Conservation (phyloP, 2,329 filamentous ascomycete genomes). For the Penicillium sp. region DNA sequence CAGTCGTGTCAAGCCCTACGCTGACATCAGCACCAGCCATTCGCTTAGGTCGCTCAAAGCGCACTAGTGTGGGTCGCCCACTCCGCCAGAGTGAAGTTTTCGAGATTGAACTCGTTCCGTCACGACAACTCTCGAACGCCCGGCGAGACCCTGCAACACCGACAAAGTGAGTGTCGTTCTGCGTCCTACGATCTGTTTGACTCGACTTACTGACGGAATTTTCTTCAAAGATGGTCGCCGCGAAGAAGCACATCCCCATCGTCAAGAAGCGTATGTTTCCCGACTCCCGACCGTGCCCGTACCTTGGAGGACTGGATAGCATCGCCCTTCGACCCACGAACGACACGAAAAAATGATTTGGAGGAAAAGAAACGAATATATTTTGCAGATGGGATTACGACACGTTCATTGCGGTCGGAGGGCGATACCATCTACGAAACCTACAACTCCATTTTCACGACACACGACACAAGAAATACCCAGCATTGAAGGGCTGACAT, state of each 20-base stretch:
- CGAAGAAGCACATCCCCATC: slow-evolving; percentile 99
- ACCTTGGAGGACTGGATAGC: slow-evolving; percentile 19
- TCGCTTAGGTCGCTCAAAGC: slow-evolving; percentile 29
- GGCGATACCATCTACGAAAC: slow-evolving; percentile 6
- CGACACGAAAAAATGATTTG: not conserved
- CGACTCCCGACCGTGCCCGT: slow-evolving; percentile 17
- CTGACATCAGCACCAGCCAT: slow-evolving; percentile 22
- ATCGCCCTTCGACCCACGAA: slow-evolving; percentile 18
- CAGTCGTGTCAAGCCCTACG: slow-evolving; percentile 18
- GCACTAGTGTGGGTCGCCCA: slow-evolving; percentile 36
- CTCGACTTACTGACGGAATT: slow-evolving; percentile 21
- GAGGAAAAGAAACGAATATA: slow-evolving; percentile 7
- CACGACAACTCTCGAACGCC: slow-evolving; percentile 45
- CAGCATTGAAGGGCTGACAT: slow-evolving; percentile 38
- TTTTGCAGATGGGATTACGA: not conserved
- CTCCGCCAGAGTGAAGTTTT: slow-evolving; percentile 41
- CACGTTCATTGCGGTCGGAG: slow-evolving; percentile 4
- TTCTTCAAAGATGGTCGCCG: slow-evolving; percentile 76
- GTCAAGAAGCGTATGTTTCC: slow-evolving; percentile 96
- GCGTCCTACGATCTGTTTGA: too few relatives aligned
- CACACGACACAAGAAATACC: slow-evolving; percentile 37
- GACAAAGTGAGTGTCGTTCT: slow-evolving; percentile 49
- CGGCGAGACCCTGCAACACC: slow-evolving; percentile 45
- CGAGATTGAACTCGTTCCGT: slow-evolving; percentile 40
- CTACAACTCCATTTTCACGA: too few relatives aligned